Percentiles rank a stretch among this genome's conserved stretches.
phyloP scores from a whole-genome alignment of 495 filamentous ascomycete genomes.

The Melanomma pulvis-pyrius region DNA sequence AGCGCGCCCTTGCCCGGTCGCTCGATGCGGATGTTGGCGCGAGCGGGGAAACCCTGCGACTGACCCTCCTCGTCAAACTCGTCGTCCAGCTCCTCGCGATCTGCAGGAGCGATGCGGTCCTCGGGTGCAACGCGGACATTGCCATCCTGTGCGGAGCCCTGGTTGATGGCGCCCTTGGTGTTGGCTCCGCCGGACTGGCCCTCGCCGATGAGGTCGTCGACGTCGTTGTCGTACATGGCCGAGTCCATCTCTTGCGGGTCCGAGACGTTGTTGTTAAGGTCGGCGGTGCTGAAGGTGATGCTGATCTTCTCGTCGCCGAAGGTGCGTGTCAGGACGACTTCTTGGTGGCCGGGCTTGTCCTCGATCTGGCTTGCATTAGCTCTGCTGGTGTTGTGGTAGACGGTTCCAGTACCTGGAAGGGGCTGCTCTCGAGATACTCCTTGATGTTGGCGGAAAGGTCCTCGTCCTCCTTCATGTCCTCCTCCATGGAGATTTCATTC shows the following conservation, averaged over 20 bases:
- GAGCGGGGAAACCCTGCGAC: conserved; percentile 69
- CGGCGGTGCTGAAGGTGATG: conserved; percentile 89
- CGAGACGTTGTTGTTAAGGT: conserved; percentile 67
- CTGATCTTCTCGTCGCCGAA: conserved; percentile 92
- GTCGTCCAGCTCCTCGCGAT: conserved; percentile 54
- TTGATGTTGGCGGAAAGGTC: conserved; percentile 64
- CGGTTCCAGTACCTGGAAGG: conserved; percentile 53
- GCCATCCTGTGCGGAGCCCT: conserved; percentile 51
- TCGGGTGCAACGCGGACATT: conserved; percentile 60
- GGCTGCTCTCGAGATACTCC: conserved; percentile 72
- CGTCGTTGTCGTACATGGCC: conserved; percentile 48
- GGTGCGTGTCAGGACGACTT: conserved; percentile 79
- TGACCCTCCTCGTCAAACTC: conserved; percentile 48
- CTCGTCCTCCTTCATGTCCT: conserved; percentile 57
- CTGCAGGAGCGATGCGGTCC: conserved; percentile 61
- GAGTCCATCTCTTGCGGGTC: conserved; percentile 51
- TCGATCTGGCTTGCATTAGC: conserved; percentile 56
- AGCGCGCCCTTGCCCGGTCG: conserved; percentile 80
- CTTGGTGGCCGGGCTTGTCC: conserved; percentile 80
- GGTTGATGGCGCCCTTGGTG: conserved; percentile 58
- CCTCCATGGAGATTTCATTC: conserved; percentile 72
- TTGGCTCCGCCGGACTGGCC: conserved; percentile 56
- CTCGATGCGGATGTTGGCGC: conserved; percentile 85
- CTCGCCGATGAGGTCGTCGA: conserved; percentile 30
- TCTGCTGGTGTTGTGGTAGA: neutral